Base-by-base conservation (phyloP, 2,329 filamentous ascomycete species). In the Aspergillus alliaceus region DNA sequence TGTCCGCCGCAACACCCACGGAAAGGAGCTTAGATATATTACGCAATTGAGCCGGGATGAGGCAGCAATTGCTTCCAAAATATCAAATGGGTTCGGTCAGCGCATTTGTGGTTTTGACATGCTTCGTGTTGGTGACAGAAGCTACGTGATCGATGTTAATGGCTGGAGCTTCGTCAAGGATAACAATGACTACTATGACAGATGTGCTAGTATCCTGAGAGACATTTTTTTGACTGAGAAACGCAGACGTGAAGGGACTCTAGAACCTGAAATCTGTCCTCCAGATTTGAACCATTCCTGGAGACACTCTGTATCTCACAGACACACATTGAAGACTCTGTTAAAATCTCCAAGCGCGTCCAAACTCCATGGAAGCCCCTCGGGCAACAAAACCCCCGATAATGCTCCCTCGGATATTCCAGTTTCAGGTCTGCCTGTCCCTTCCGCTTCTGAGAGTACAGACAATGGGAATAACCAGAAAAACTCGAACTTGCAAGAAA, bases 131-230 rank as follows among this genome's bases (percentile, higher is more conserved):
- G 88, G 86, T 50, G 91, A 92, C 15, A 91, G 91, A 73, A 98
- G 93, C 72, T 99, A 91, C 75, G 95, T 99, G 49, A 99, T 99
- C 64, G 95, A 99, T 68, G 95, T 99, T 66, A 99, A 99, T 73
- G 95, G 95, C 12, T 99, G 96, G 96, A 98, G 93, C 71, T 99
- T 99, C 69, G 95, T 99, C 73, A 99, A 99, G 74, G 96, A 99
- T 73, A 99, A 99, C 68, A 93, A 97, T 61, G 93, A 96, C 59
- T 99, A 99, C 75, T 99, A 99, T 72, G 90, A 98, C 69, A 91
- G 91, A 69, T 95, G 89, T 65, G 87, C 95, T 22, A 87, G 82
- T 58, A 96, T 98, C 49, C 79, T 99, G 51, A 90, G 88, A 69
- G 88, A 95, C 6, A 90, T 96, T 71, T 98, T 99, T 64, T 81